Evolutionary conservation across 1,284 basidiomycete species (phyloP), one percentile per base, ranked within the genome.

Genomic region (Boletellus deceptivus): DNA sequence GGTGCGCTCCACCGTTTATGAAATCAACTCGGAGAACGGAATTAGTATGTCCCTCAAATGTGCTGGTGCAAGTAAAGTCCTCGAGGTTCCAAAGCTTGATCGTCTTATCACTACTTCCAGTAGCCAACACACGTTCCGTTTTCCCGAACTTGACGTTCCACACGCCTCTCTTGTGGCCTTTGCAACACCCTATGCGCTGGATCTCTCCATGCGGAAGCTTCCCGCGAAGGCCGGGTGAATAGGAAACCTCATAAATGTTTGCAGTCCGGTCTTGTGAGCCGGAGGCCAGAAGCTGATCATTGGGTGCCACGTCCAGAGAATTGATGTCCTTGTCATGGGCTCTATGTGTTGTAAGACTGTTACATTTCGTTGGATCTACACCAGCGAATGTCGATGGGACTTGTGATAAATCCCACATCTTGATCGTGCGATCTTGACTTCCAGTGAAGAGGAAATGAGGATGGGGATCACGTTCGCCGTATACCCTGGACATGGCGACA

Each of bases 271-370:
- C 97, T 70, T 99, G 97, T 16, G 94, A 98, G 17, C 93, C 97
- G 1, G 95, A 96, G 17, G 87, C 94, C 39, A 99, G 80, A 55
- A 96, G 73, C 50, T 78, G 79, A 69, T 98, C 91, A 67, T 98
- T 94, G 3, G 94, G 94, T 14, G 96, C 79, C 22, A 99, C 77
- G 68, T 98, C 97, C 37, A 99, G 78, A 43, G 94, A 84, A 71
- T 99, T 99, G 73, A 99, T 98, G 71, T 99, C 97, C 73, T 98
- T 99, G 50, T 99, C 97, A 70, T 99, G 96, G 13, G 94, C 92
- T 64, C 90, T 90, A 48, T 90, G 83, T 3, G 97, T 99, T n/a
- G 83, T 78, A 22, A 99, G 75, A 54, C 91, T 93, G 59, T 82
- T 84, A 59, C 87, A 86, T 57, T 81, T 83, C 16, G 76, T 48